Percentiles rank a stretch among this genome's conserved stretches.
Conservation (phyloP, 352 stramenopile species). For the Stramenopiles sp. region DNA sequence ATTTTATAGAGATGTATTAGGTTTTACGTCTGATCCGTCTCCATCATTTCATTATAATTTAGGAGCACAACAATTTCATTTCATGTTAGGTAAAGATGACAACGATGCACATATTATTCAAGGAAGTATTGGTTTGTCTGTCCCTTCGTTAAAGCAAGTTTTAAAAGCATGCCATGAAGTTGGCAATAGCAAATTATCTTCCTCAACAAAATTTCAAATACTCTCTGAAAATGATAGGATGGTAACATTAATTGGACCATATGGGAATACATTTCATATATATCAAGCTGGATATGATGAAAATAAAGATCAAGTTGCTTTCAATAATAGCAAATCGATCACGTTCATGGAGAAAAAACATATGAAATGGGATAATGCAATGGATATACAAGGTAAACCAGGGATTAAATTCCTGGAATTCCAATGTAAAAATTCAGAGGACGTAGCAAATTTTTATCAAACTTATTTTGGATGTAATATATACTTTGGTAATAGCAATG, state of each 20-base stretch:
- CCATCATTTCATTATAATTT: not conserved
- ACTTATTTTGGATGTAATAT: not conserved
- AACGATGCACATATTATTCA: not conserved
- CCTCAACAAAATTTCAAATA: not conserved
- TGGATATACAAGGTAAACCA: not conserved
- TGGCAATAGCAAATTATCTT: not conserved
- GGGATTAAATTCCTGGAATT: not conserved
- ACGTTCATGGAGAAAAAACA: not conserved
- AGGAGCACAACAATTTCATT: not conserved
- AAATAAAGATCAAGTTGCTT: not conserved
- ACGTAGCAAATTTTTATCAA: not conserved
- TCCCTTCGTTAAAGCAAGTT: not conserved
- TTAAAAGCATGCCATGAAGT: not conserved
- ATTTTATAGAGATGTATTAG: not conserved
- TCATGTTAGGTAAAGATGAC: not conserved
- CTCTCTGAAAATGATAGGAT: not conserved
- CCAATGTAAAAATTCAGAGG: not conserved
- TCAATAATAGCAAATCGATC: too few species aligned
- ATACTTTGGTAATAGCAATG: too few species aligned
- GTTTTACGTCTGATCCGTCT: not conserved
- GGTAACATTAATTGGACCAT: not conserved
- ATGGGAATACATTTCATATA: not conserved
- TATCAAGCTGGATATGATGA: not conserved
- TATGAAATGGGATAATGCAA: not conserved
- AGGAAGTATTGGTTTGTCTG: not conserved